Evolutionary conservation across 176 grass and related monocot species (phyloP).

Genomic region (Puccinellia tenuiflora): DNA sequence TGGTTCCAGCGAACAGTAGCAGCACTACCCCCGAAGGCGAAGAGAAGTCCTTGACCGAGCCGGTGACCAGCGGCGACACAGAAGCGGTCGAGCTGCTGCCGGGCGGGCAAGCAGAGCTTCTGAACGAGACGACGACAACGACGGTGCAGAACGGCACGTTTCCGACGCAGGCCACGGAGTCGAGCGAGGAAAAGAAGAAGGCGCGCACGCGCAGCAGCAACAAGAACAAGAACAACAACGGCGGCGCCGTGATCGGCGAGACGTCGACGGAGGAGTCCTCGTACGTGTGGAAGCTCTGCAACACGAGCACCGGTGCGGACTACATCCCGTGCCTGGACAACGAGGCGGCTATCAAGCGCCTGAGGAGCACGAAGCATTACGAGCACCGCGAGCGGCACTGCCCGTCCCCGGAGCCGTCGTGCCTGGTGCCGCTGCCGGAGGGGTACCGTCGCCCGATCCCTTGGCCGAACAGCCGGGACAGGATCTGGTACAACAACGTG

Average conservation of each 20-base stretch:
- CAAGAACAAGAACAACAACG: neutral
- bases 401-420: slow-evolving; percentile 46
- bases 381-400: slow-evolving; percentile 95
- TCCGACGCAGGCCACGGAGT: slow-evolving; percentile 61
- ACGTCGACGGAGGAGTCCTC: neutral
- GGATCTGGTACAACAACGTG: slow-evolving; percentile 92
- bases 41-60: neutral
- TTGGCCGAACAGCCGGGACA: slow-evolving; percentile 83
- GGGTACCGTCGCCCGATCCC: slow-evolving; percentile 52
- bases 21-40: neutral
- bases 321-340: slow-evolving; percentile 98
- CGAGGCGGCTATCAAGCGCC: slow-evolving; percentile 55
- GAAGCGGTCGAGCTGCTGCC: slow-evolving; percentile 49
- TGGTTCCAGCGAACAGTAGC: neutral
- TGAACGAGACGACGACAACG: slow-evolving; percentile 53
- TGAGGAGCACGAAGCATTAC: slow-evolving; percentile 61
- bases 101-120: slow-evolving; percentile 55
- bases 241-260: neutral
- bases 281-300: slow-evolving; percentile 59
- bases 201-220: neutral
- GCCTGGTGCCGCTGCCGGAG: slow-evolving; percentile 60
- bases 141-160: slow-evolving; percentile 35
- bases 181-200: slow-evolving; percentile 15
- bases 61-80: neutral
- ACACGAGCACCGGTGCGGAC: slow-evolving; percentile 52